A percentile compares a stretch with the other conserved stretches of the same genome.
phyloP scores from a whole-genome alignment of 768 basidiomycete genomes.

The Mrakia frigida region DNA sequence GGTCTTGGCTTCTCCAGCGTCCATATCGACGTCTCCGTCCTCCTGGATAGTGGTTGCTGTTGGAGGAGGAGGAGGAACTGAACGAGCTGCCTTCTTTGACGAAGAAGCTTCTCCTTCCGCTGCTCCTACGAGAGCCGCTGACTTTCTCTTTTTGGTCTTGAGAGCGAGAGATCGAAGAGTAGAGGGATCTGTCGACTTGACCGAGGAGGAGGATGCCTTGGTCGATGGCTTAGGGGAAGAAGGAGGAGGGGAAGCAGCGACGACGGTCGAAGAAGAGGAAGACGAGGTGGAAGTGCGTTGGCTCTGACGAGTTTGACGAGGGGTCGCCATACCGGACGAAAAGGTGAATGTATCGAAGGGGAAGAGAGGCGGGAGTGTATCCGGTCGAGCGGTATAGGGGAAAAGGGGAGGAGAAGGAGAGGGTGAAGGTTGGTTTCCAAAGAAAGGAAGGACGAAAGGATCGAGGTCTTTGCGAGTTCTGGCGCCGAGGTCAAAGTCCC shows the following conservation, averaged over 20 bases:
- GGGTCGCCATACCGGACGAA: background rate
- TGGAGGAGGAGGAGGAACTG: background rate
- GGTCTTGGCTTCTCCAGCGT: background rate
- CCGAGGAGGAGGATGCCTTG: background rate
- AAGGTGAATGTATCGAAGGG: background rate
- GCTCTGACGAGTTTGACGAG: background rate
- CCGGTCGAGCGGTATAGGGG: background rate
- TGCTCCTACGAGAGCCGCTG: background rate
- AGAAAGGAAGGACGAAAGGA: background rate
- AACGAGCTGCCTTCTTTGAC: background rate
- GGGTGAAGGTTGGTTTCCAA: background rate
- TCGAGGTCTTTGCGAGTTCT: too few species aligned
- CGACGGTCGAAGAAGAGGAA: background rate
- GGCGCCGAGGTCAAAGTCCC: background rate
- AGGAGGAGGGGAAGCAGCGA: background rate
- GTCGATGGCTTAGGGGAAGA: background rate
- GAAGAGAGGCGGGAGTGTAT: background rate
- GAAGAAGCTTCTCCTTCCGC: background rate
- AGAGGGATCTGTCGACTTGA: background rate
- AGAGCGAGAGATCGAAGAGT: conserved; percentile 10
- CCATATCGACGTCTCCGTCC: background rate
- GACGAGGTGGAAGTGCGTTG: background rate
- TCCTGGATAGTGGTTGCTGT: background rate
- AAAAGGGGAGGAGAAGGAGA: background rate
- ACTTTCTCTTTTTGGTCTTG: conserved; percentile 16